phyloP scores from a whole-genome alignment of 208 protist genomes.

The Leishmania major region DNA sequence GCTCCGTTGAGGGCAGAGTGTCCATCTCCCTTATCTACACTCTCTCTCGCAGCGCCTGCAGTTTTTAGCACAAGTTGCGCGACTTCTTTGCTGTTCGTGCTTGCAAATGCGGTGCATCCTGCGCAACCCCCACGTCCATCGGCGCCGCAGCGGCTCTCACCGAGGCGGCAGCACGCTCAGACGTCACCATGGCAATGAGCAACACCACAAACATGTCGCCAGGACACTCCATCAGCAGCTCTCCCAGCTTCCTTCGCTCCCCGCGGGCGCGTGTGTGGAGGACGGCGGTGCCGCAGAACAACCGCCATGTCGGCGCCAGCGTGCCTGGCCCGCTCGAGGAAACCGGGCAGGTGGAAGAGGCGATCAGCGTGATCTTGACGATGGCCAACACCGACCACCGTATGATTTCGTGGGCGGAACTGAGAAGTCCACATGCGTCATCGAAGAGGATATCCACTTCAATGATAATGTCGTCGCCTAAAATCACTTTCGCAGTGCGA shows the following conservation, averaged over 20 bases:
- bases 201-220: background rate
- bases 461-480: background rate
- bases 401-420: background rate
- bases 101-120: background rate
- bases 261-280: background rate
- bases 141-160: background rate
- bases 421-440: background rate
- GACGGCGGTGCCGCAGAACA: conserved; percentile 3
- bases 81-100: background rate
- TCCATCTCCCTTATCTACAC: background rate
- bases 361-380: background rate
- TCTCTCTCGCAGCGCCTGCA: background rate
- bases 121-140: background rate
- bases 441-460: conserved; percentile 12
- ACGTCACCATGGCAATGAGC: background rate
- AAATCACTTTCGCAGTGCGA: background rate
- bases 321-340: background rate
- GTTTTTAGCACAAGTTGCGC: background rate
- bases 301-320: too few relatives aligned
- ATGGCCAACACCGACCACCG: background rate
- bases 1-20: conserved; percentile 3
- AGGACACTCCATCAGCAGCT: background rate
- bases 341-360: background rate
- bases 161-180: background rate
- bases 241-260: conserved; percentile 1